phyloP scores from a whole-genome alignment of 352 stramenopile species.

The Phytophthora constricta region DNA sequence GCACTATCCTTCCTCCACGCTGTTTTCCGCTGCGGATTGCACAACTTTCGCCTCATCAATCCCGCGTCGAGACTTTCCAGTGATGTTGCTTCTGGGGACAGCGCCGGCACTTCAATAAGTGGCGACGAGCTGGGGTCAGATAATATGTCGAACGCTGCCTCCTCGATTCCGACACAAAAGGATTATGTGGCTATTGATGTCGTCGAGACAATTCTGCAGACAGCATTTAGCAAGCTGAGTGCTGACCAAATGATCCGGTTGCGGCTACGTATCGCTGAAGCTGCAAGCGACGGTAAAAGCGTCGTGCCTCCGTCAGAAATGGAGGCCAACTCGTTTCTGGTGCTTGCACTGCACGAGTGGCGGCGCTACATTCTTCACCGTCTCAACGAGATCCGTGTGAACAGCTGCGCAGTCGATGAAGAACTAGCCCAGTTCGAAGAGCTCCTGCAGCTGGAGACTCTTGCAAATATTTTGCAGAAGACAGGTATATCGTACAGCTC shows the following conservation, averaged over 20 bases:
- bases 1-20: conserved; percentile 65
- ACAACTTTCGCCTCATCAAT: conserved; percentile 61
- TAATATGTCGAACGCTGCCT: background rate
- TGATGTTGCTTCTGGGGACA: background rate
- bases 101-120: background rate
- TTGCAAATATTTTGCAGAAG: conserved; percentile 64
- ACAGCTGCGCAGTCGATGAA: conserved; percentile 63
- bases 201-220: conserved; percentile 53
- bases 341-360: conserved; percentile 73
- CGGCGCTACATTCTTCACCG: conserved; percentile 70
- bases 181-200: conserved; percentile 50
- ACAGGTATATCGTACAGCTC: conserved; percentile 46
- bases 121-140: background rate
- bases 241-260: conserved; percentile 57
- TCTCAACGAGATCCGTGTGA: conserved; percentile 71
- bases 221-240: conserved; percentile 56
- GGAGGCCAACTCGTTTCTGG: conserved; percentile 58
- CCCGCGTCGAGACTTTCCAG: conserved; percentile 13
- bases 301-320: conserved; percentile 20
- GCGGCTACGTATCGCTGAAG: conserved; percentile 42
- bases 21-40: conserved; percentile 65
- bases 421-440: conserved; percentile 62
- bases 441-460: conserved; percentile 57
- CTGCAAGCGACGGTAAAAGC: conserved; percentile 11
- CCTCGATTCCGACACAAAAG: background rate